Evolutionary conservation across 805 yeast genomes (phyloP).

Genomic region (Maudiozyma pseudohumilis): DNA sequence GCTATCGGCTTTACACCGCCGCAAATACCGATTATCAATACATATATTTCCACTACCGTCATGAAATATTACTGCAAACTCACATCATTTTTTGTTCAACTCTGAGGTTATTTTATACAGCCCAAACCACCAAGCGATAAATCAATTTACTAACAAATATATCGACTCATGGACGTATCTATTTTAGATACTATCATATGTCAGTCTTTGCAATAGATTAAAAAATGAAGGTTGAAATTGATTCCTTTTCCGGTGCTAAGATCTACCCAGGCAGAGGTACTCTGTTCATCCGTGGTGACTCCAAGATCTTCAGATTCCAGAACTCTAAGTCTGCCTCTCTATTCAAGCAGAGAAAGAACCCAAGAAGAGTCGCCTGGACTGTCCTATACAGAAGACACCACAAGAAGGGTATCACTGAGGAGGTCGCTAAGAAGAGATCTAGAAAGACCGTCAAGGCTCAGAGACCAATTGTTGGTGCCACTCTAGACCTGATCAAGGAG

Average conservation of each 20-base stretch:
- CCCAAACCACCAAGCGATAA: too few species aligned
- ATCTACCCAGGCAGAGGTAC: constrained; percentile 99
- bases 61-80: too few species aligned
- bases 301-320: constrained; percentile 99
- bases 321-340: constrained; percentile 94
- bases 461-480: constrained; percentile 99
- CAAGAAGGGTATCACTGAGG: constrained; percentile 99
- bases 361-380: constrained; percentile 99
- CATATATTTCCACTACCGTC: too few species aligned
- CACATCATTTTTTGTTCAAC: too few species aligned
- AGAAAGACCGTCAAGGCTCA: constrained; percentile 97
- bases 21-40: too few species aligned
- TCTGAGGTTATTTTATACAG: too few species aligned
- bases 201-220: too few species aligned
- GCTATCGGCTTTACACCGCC: too few species aligned
- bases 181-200: background rate
- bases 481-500: constrained; percentile 95
- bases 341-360: constrained; percentile 99
- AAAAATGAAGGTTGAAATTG: constrained; percentile 96
- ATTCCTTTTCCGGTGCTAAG: constrained; percentile 98
- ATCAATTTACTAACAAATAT: too few species aligned
- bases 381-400: constrained; percentile 99
- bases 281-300: constrained; percentile 98
- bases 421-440: constrained; percentile 91
- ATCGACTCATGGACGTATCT: background rate